phyloP scores from a whole-genome alignment of 495 filamentous ascomycete species.

The Sordaria brevicollis region DNA sequence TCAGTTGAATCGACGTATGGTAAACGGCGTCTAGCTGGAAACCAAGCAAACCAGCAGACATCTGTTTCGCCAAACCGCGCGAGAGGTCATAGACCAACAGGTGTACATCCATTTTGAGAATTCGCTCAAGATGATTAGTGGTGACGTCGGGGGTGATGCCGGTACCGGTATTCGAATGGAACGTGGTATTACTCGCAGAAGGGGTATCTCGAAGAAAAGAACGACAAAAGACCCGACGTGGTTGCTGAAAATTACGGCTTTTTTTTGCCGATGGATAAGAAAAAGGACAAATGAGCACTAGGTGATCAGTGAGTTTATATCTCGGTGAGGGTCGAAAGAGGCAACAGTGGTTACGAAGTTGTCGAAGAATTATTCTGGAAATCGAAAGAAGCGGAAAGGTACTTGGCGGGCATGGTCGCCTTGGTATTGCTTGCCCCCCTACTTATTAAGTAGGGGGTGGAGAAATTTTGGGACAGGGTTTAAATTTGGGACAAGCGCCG shows the following conservation, averaged over 20 bases:
- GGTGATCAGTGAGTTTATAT: not conserved
- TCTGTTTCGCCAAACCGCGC: conserved; percentile 44
- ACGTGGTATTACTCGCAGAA: not conserved
- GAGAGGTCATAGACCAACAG: conserved; percentile 94
- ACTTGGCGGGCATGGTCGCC: not conserved
- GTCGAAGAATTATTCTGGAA: conserved; percentile 7
- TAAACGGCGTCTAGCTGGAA: conserved; percentile 83
- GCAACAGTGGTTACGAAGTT: conserved; percentile 15
- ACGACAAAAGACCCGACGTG: not conserved
- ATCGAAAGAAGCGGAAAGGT: conserved; percentile 1
- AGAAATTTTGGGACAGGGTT: too few relatives aligned
- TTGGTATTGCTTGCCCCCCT: too few relatives aligned
- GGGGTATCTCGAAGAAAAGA: not conserved
- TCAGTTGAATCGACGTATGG: conserved; percentile 79
- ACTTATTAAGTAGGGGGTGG: too few relatives aligned
- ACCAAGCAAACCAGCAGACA: conserved; percentile 46
- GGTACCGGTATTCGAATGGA: not conserved
- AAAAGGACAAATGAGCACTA: not conserved
- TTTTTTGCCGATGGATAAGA: not conserved
- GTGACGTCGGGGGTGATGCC: not conserved
- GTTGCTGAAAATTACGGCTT: not conserved
- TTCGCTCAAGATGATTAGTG: not conserved
- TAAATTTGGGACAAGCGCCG: too few relatives aligned
- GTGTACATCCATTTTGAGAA: conserved; percentile 64
- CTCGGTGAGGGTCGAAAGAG: not conserved